Evolutionary conservation across 805 yeast species (phyloP).

Genomic region (Grigorovia humatica): DNA sequence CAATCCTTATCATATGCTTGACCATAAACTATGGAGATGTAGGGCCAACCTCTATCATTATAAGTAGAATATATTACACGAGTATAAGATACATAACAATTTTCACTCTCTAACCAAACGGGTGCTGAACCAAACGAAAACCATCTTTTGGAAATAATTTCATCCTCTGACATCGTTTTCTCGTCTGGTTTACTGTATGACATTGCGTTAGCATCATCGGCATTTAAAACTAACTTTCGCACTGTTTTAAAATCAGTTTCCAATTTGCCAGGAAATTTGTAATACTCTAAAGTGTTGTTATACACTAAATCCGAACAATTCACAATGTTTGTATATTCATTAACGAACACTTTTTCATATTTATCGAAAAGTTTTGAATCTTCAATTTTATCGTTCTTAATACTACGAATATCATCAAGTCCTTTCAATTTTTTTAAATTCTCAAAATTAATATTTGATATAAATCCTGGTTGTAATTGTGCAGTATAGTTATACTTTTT

Average conservation of each 20-base stretch:
- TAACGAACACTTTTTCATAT: neutral
- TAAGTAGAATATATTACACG: too few relatives aligned
- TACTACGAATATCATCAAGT: neutral
- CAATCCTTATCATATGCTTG: too few relatives aligned
- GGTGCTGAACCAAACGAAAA: too few relatives aligned
- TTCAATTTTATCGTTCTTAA: neutral
- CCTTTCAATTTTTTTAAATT: neutral
- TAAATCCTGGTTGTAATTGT: constrained; percentile 4
- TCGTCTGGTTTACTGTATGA: too few relatives aligned
- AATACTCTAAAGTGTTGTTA: constrained; percentile 2
- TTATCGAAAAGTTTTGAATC: neutral
- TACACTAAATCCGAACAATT: constrained; percentile 5
- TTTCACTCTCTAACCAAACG: too few relatives aligned
- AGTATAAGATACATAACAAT: too few relatives aligned
- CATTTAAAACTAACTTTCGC: constrained; percentile 3
- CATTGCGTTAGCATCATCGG: neutral
- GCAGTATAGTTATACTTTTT: too few relatives aligned
- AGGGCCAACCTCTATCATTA: too few relatives aligned
- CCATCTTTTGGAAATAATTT: too few relatives aligned
- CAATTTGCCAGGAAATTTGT: neutral
- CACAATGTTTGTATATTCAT: constrained; percentile 2
- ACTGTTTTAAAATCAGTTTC: constrained; percentile 1
- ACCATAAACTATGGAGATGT: too few relatives aligned
- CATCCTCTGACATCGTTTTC: too few relatives aligned
- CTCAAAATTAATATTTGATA: constrained; percentile 9